A percentile compares a stretch with the other conserved stretches of the same genome.
Conservation (phyloP, 495 filamentous ascomycete species). For the Aspergillus sparsus region DNA sequence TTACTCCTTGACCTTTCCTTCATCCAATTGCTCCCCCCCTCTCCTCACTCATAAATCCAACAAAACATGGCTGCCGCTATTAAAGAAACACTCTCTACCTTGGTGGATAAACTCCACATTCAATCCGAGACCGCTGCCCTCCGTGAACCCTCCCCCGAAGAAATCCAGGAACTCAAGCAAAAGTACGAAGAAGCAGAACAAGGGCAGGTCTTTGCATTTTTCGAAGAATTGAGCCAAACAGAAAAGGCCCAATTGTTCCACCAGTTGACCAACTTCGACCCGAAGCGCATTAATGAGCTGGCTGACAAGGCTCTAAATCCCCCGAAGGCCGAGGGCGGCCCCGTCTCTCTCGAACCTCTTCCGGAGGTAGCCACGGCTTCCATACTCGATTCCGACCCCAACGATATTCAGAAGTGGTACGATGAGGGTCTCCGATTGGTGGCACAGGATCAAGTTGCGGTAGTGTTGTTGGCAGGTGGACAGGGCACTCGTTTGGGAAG, state of each 20-base stretch:
- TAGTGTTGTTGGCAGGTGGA: constrained; percentile 95
- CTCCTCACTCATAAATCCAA: constrained; percentile 8
- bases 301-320: constrained; percentile 80
- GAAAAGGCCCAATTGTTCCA: constrained; percentile 80
- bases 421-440: constrained; percentile 81
- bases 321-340: constrained; percentile 52
- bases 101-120: constrained; percentile 58
- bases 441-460: constrained; percentile 84
- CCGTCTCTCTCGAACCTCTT: constrained; percentile 76
- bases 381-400: constrained; percentile 82
- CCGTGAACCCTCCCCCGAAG: constrained; percentile 67
- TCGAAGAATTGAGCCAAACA: constrained; percentile 66
- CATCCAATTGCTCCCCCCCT: constrained; percentile 9
- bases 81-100: constrained; percentile 56
- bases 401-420: constrained; percentile 84
- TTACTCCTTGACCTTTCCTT: constrained; percentile 9
- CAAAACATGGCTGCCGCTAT: constrained; percentile 46
- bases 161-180: constrained; percentile 71
- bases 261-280: constrained; percentile 80
- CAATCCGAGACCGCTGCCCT: constrained; percentile 45
- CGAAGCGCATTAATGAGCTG: constrained; percentile 78
- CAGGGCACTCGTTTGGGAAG: constrained; percentile 95
- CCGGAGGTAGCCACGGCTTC: constrained; percentile 87
- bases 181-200: constrained; percentile 80
- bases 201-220: constrained; percentile 90